These are phyloP conservation scores for Fusarium sp. DNA, from an alignment of 2,329 filamentous ascomycete genomes.

Conservation along the genomic window DNA sequence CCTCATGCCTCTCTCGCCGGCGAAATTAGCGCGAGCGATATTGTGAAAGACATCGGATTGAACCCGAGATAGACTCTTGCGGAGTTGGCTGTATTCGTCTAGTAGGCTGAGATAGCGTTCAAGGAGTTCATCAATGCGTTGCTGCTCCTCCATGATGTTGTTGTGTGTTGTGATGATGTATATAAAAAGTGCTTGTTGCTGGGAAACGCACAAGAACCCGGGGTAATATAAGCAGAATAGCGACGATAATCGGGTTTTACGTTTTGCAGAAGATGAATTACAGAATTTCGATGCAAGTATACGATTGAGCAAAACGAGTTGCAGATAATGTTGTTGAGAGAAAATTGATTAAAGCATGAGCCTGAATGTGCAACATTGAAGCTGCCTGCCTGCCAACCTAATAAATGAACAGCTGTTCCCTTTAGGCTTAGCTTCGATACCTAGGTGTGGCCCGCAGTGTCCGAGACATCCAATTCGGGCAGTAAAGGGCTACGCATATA, in stretches of 20 bases:
- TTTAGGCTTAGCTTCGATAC: conserved; percentile 30
- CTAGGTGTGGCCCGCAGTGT: not conserved
- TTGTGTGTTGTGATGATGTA: not conserved
- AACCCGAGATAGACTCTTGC: conserved; percentile 60
- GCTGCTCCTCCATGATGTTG: conserved; percentile 41
- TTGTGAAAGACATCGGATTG: conserved; percentile 66
- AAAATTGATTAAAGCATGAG: not conserved
- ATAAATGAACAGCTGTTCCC: conserved; percentile 1
- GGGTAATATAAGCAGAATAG: not conserved
- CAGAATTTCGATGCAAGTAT: not conserved
- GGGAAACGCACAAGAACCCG: not conserved
- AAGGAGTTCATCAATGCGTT: conserved; percentile 69
- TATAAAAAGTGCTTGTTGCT: not conserved
- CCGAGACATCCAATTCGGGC: not conserved
- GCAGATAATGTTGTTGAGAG: not conserved
- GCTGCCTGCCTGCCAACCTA: conserved; percentile 13
- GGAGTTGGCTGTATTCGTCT: conserved; percentile 71
- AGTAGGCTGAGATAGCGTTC: conserved; percentile 72
- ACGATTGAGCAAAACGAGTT: not conserved
- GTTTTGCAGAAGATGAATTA: not conserved
- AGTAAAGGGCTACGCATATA: not conserved
- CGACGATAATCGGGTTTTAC: too few species aligned
- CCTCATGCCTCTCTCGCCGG: conserved; percentile 67
- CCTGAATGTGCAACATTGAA: not conserved
- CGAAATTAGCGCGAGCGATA: conserved; percentile 80